Evolutionary conservation across 2,329 filamentous ascomycete species (phyloP).

Genomic region (Arachnomyces sp.): DNA sequence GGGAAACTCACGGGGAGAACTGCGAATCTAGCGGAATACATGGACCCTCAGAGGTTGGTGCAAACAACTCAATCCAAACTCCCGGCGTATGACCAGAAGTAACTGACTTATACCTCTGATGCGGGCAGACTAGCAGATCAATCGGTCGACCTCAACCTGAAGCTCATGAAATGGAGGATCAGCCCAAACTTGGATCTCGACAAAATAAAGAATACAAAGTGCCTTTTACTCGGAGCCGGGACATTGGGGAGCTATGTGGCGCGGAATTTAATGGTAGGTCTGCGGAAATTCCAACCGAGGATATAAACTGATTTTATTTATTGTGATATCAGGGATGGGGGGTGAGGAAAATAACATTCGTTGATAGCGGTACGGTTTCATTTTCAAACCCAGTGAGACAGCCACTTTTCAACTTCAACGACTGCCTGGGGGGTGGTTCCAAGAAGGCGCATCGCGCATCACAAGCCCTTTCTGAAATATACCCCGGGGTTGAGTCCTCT

Average conservation of each 20-base stretch:
- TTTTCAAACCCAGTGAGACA: constrained; percentile 96
- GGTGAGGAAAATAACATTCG: constrained; percentile 86
- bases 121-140: constrained; percentile 66
- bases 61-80: neutral
- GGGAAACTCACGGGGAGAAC: constrained; percentile 70
- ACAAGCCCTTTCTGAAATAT: constrained; percentile 72
- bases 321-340: constrained; percentile 72
- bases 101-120: neutral
- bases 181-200: constrained; percentile 82
- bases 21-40: constrained; percentile 80
- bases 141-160: constrained; percentile 90
- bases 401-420: constrained; percentile 80
- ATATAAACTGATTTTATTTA: neutral
- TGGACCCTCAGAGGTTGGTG: constrained; percentile 65
- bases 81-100: neutral
- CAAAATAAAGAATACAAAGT: constrained; percentile 79
- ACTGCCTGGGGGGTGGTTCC: constrained; percentile 77
- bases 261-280: constrained; percentile 62
- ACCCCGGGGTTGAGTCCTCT: constrained; percentile 74
- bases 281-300: neutral
- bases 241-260: constrained; percentile 92
- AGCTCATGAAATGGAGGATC: constrained; percentile 98
- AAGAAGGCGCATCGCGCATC: constrained; percentile 77
- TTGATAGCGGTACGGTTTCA: constrained; percentile 87
- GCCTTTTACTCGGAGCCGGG: constrained; percentile 81